phyloP scores from a whole-genome alignment of 129 eudicot species.

The Rutidosis leptorrhynchoides region DNA sequence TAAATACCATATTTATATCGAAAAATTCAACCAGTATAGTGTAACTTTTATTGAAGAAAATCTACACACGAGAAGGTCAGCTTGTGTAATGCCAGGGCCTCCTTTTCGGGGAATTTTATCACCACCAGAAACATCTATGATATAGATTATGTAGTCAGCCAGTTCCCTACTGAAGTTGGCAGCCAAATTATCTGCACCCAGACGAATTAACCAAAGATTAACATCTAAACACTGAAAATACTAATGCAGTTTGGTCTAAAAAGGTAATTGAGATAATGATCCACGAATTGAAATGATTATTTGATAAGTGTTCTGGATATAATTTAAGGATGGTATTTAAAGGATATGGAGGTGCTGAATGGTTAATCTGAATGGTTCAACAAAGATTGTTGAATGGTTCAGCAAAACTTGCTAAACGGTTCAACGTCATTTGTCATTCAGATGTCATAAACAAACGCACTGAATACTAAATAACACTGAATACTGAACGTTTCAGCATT shows the following conservation, averaged over 20 bases:
- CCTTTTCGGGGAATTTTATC: slow-evolving; percentile 98
- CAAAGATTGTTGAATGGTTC: no score
- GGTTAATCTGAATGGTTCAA: no score
- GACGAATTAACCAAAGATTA: slow-evolving; percentile 11
- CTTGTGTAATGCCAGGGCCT: slow-evolving; percentile 99
- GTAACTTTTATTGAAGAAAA: not conserved
- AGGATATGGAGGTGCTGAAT: no score
- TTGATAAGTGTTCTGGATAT: no score
- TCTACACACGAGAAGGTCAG: slow-evolving; percentile 85
- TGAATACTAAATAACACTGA: no score
- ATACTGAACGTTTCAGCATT: no score
- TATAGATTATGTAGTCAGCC: slow-evolving; percentile 90
- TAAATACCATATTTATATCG: not conserved
- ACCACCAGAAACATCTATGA: slow-evolving; percentile 94
- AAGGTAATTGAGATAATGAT: not conserved
- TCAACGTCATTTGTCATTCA: no score
- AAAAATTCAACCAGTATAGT: not conserved
- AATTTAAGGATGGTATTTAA: no score
- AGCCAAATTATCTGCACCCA: slow-evolving; percentile 83
- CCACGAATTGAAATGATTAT: not conserved
- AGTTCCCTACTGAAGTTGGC: slow-evolving; percentile 98
- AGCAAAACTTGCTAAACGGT: no score
- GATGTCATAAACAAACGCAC: no score
- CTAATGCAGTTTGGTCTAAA: not conserved
- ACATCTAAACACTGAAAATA: not conserved